Conservation (phyloP, 1,284 basidiomycete species). For the Apiotrichum porosum region DNA sequence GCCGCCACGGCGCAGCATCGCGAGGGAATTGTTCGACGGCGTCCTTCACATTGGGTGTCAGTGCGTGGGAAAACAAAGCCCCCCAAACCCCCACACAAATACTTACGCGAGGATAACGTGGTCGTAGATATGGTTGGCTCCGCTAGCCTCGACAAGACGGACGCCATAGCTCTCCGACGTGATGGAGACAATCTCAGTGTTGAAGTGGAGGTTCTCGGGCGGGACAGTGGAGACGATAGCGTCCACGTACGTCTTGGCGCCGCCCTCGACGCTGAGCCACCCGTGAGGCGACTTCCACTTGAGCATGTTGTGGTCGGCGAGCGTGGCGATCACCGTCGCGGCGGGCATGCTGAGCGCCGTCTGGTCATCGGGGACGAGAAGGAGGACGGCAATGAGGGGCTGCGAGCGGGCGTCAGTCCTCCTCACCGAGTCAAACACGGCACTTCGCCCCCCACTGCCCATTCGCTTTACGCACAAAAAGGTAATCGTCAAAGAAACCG, state of each 20-base stretch:
- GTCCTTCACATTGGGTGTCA: slow-evolving; percentile 20
- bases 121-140: slow-evolving; percentile 55
- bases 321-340: slow-evolving; percentile 3
- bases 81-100: no score
- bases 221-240: slow-evolving; percentile 59
- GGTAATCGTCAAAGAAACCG: slow-evolving; percentile 69
- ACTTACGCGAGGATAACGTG: slow-evolving; percentile 68
- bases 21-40: slow-evolving; percentile 65
- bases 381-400: slow-evolving; percentile 13
- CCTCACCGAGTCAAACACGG: no score
- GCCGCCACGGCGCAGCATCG: slow-evolving; percentile 58
- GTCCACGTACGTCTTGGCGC: slow-evolving; percentile 65
- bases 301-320: slow-evolving; percentile 1
- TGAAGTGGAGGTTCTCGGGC: slow-evolving; percentile 57
- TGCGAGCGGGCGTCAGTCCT: no score
- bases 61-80: not conserved
- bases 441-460: no score
- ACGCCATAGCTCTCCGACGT: slow-evolving; percentile 29
- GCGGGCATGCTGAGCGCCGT: slow-evolving; percentile 13
- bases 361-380: slow-evolving; percentile 9
- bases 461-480: slow-evolving; percentile 58
- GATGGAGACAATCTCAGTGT: slow-evolving; percentile 54
- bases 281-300: slow-evolving; percentile 53
- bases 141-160: slow-evolving; percentile 33
- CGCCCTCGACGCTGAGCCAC: slow-evolving; percentile 71